These are phyloP conservation scores for Solidago caesia DNA, from an alignment of 129 eudicot genomes.

Conservation along the genomic window DNA sequence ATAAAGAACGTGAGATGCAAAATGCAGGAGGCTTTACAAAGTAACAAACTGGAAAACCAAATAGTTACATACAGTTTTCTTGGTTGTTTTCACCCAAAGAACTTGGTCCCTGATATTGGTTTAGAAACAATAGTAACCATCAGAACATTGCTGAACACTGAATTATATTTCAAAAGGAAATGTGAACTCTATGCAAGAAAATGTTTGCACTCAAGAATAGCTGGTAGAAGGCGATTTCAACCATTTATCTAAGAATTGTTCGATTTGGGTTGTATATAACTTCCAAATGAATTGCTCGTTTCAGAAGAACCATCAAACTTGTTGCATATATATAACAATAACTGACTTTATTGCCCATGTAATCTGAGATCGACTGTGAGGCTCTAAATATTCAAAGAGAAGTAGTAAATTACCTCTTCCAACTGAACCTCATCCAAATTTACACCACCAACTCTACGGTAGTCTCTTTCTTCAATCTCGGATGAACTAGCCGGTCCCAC, in stretches of 20 bases:
- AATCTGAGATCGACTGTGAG: neutral
- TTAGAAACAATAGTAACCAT: conserved; percentile 5
- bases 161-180: neutral
- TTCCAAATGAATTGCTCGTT: neutral
- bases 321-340: neutral
- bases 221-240: neutral
- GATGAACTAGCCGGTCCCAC: conserved; percentile 42
- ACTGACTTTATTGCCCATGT: conserved; percentile 8
- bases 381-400: neutral
- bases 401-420: conserved; percentile 39
- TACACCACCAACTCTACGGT: conserved; percentile 18
- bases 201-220: neutral
- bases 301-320: neutral
- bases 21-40: conserved; percentile 4
- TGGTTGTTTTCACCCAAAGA: conserved; percentile 38
- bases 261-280: neutral
- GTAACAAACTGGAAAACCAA: neutral
- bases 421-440: conserved; percentile 29
- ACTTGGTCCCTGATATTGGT: conserved; percentile 44
- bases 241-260: neutral
- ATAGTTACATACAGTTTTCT: conserved; percentile 40
- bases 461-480: conserved; percentile 34
- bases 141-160: neutral
- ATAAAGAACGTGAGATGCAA: conserved; percentile 6
- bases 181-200: neutral